Base-by-base conservation (phyloP, 768 basidiomycete genomes). In the Suillus subaureus region DNA sequence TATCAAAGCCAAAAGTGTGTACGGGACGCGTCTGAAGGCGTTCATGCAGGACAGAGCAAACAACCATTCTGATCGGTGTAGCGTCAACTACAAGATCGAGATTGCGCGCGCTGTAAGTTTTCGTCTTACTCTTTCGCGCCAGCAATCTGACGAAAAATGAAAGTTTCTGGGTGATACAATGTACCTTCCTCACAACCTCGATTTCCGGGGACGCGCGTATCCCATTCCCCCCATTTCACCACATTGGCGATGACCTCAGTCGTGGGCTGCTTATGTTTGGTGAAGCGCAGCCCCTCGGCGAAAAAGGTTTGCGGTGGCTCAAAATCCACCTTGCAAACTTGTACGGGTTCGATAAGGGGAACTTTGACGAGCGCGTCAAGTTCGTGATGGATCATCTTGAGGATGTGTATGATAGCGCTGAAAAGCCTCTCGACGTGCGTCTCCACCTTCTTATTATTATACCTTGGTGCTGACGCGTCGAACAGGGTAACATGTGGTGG, bases 131-230 rank as follows among this genome's bases (percentile, higher is more conserved):
- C 54, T 31, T 62, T 51, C 45, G 49, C 51, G 45, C 7, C 33
- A 52, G 16, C 6, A 39, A 65, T 45, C 56, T 67, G 28, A 65
- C 55, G 9, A 12, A 60, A 21, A 47, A 65, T 3, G 33, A 4
- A 65, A 94, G 90, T 97, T 96, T 84, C 81, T 96, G 61, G 87
- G 88, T 63, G 97, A 97, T 70, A 87, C 81, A 0, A 89, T 99
- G 75, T 99, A 94, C 78, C 83, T 96, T 60, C 96, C 97, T 0
- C 97, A 99, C 77, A 98, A 97, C 76, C 82, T 98, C 71, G 97
- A 99, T 78, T 99, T 99, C 84, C 89, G 97, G 66, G 97, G 97
- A 9, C 90, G 97, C 61, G 95, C 97, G 0, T 99, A 99, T 74
- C 97, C 97, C 13, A 90, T 97, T 51, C 96, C 97, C 95, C 96